Conservation (phyloP, 768 basidiomycete species). For the Serendipita vermifera region DNA sequence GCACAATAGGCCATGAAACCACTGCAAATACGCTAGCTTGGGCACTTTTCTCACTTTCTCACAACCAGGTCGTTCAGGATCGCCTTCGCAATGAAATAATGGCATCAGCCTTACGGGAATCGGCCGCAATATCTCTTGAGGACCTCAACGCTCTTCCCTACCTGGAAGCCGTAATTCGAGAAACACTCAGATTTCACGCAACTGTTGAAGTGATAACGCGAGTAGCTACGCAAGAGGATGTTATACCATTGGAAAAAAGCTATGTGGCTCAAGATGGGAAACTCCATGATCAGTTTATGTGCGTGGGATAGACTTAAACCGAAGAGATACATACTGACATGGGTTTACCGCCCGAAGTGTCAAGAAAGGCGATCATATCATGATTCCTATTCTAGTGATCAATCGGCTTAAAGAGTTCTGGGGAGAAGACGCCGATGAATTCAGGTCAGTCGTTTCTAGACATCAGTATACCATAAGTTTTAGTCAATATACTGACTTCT, state of each 20-base stretch:
- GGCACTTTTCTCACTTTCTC: conserved; percentile 44
- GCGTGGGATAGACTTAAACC: conserved; percentile 22
- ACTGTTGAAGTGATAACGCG: conserved; percentile 51
- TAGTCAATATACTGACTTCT: no score
- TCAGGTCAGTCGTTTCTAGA: conserved; percentile 29
- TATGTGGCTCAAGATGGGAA: conserved; percentile 29
- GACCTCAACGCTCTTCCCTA: conserved; percentile 34
- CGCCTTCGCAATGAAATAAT: conserved; percentile 49
- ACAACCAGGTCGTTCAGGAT: conserved; percentile 35
- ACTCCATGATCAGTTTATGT: conserved; percentile 19
- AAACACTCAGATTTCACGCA: conserved; percentile 41
- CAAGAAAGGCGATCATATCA: conserved; percentile 41
- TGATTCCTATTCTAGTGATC: conserved; percentile 45
- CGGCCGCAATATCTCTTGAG: conserved; percentile 14
- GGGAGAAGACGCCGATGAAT: conserved; percentile 52
- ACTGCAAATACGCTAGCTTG: conserved; percentile 35
- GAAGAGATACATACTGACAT: neutral
- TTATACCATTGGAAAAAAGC: conserved; percentile 41
- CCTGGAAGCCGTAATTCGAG: conserved; percentile 50
- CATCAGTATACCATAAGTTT: neutral
- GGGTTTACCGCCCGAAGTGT: conserved; percentile 28
- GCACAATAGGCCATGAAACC: conserved; percentile 10
- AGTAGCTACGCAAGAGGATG: conserved; percentile 38
- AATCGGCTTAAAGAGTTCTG: conserved; percentile 44
- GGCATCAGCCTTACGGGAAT: conserved; percentile 9